Base-by-base conservation (phyloP, 768 basidiomycete genomes). In the Scleroderma bovista region DNA sequence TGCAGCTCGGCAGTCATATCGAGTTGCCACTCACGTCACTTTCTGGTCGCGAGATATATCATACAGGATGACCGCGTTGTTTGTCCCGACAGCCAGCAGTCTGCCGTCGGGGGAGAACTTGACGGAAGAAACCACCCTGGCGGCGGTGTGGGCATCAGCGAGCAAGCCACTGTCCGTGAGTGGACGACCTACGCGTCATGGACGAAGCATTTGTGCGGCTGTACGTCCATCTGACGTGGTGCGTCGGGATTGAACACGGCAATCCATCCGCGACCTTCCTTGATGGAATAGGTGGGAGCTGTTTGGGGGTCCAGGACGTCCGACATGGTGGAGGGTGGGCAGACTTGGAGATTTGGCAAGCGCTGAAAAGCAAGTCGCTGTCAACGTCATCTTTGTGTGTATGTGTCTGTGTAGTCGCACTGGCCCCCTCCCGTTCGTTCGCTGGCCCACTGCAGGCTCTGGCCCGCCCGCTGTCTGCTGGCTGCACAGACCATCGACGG, bases 101-200 rank as follows among this genome's bases (percentile, higher is more conserved):
- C 57, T 58, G 9, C 58, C 68, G 50, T 68, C 66, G 3, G 53
- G 24, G 34, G 66, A 69, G 49, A 68, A 69, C 16, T 58, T 66
- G 7, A 69, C 57, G 20, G 55, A 69, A 44, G 64, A 68, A 31
- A 68, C 59, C 2, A 56, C 66, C 4, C 66, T 68, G 38, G 17
- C 52, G 44, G 33, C 17, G 23, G 37, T 17, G 29, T n/a, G n/a
- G 44, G n/a, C 32, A 42, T 51, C 44, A 46, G 33, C 36, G 6
- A 38, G 44, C 33, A 22, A 37, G 31, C 47, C 45, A 24, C 46
- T 23, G 36, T 43, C 20, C 36, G 48, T 54, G 51, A 59, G 52
- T 39, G 53, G 29, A 7, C 33, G 12, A 69, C 78, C 34, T 60
- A 92, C 90, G 86, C 88, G 59, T 88, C 86, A 61, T 94, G 93